These are phyloP conservation scores for Tricholoma matsutake DNA, from an alignment of 768 basidiomycete genomes.

Conservation along the genomic window DNA sequence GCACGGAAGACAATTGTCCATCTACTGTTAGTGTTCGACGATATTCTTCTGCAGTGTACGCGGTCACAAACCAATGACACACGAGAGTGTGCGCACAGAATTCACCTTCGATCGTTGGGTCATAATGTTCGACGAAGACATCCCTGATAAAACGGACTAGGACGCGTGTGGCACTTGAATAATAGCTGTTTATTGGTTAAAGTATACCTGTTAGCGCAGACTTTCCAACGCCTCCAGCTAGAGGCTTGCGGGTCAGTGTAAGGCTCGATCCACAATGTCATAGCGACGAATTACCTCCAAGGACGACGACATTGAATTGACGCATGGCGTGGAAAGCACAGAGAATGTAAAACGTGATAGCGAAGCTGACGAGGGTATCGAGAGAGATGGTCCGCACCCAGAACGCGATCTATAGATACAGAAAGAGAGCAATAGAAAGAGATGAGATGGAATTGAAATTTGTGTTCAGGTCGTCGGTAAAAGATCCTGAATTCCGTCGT, in stretches of 20 bases:
- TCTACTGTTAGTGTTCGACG: slow-evolving; percentile 63
- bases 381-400: neutral
- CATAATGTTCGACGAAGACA: slow-evolving; percentile 72
- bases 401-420: neutral
- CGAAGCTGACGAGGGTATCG: neutral
- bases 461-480: neutral
- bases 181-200: neutral
- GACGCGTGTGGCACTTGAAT: slow-evolving; percentile 1
- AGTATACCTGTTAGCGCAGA: slow-evolving; percentile 67
- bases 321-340: slow-evolving; percentile 41
- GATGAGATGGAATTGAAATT: neutral
- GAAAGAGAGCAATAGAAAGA: neutral
- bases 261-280: slow-evolving; percentile 1
- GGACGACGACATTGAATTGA: slow-evolving; percentile 74
- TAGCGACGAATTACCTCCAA: slow-evolving; percentile 58
- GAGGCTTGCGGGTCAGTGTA: slow-evolving; percentile 11
- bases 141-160: slow-evolving; percentile 70
- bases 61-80: slow-evolving; percentile 9
- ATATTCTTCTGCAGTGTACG: slow-evolving; percentile 59
- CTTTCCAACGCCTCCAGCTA: slow-evolving; percentile 88
- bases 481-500: neutral
- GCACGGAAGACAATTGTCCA: slow-evolving; percentile 57
- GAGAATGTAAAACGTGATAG: neutral
- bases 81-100: neutral
- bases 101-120: slow-evolving; percentile 82